Evolutionary conservation across 108 stramenopile species (phyloP).

Genomic region (Cyclotella sp.): DNA sequence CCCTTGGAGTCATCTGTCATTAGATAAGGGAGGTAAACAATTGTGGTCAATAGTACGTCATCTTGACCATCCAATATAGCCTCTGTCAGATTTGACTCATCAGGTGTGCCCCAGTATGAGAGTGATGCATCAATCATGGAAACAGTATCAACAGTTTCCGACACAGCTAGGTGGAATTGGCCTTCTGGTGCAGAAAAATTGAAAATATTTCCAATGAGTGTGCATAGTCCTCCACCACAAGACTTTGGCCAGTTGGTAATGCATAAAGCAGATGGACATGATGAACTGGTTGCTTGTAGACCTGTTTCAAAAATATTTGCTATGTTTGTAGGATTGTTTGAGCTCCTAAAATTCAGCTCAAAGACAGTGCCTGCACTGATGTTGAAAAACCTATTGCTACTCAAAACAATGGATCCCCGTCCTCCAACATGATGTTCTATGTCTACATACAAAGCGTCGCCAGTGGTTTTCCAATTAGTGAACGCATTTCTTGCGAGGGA

Average conservation of each 20-base stretch:
- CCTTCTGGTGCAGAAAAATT: slow-evolving; percentile 1
- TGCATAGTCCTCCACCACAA: slow-evolving; percentile 12
- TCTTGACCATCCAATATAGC: slow-evolving; percentile 21
- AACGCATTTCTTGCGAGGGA: slow-evolving; percentile 10
- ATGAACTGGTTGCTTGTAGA: slow-evolving; percentile 2
- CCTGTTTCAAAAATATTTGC: slow-evolving; percentile 26
- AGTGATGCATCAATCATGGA: slow-evolving; percentile 29
- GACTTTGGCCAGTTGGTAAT: slow-evolving; percentile 14
- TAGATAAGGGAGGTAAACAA: slow-evolving; percentile 27
- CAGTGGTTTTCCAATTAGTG: slow-evolving; percentile 6
- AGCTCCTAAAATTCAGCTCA: slow-evolving; percentile 1
- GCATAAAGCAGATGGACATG: slow-evolving; percentile 13
- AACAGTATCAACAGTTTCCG: slow-evolving; percentile 5
- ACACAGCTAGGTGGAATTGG: slow-evolving; percentile 8
- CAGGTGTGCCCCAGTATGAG: slow-evolving; percentile 27
- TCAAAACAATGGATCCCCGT: not conserved
- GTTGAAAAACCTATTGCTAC: not conserved
- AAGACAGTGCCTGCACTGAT: slow-evolving; percentile 12
- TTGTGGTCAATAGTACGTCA: not conserved
- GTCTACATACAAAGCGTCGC: slow-evolving; percentile 3
- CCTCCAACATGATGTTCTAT: not conserved
- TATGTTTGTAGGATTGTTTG: not conserved
- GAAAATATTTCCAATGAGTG: slow-evolving; percentile 25
- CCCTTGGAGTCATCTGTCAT: slow-evolving; percentile 8
- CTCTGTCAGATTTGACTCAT: slow-evolving; percentile 12